phyloP scores from a whole-genome alignment of 345 rosid species.

The Brassica napus region DNA sequence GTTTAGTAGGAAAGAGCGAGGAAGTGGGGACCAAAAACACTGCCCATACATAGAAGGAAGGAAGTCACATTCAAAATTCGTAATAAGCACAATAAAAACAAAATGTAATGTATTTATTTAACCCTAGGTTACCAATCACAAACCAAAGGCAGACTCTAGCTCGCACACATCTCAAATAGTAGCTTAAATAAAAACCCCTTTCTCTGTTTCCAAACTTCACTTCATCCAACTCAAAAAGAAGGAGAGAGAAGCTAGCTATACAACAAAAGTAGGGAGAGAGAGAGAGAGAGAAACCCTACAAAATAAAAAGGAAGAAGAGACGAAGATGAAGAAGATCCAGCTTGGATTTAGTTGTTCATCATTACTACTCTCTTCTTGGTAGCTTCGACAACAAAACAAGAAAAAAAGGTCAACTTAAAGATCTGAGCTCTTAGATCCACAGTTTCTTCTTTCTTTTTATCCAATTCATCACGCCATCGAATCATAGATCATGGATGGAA shows the following conservation, averaged over 20 bases:
- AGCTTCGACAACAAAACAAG: slow-evolving; percentile 2
- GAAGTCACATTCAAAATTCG: slow-evolving; percentile 42
- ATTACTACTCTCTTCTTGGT: slow-evolving; percentile 19
- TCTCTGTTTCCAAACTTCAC: slow-evolving; percentile 28
- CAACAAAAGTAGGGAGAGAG: slow-evolving; percentile 24
- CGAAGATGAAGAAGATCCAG: slow-evolving; percentile 42
- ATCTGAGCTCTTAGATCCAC: slow-evolving; percentile 21
- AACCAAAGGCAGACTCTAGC: slow-evolving; percentile 20
- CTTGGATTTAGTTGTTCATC: slow-evolving; percentile 41
- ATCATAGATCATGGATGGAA: slow-evolving; percentile 60
- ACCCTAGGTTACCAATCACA: slow-evolving; percentile 31
- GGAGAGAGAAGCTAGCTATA: slow-evolving; percentile 20
- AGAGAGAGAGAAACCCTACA: slow-evolving; percentile 40
- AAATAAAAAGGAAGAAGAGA: slow-evolving; percentile 31
- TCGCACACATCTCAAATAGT: slow-evolving; percentile 14
- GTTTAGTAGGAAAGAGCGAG: slow-evolving; percentile 21
- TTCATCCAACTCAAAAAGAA: slow-evolving; percentile 29
- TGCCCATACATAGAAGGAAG: slow-evolving; percentile 47
- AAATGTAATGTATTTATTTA: slow-evolving; percentile 26
- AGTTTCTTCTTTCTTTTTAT: slow-evolving; percentile 17
- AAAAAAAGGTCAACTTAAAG: slow-evolving; percentile 25
- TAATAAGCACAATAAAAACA: slow-evolving; percentile 41
- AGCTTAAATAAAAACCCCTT: slow-evolving; percentile 12
- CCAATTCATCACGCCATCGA: slow-evolving; percentile 10
- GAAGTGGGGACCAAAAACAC: slow-evolving; percentile 68